phyloP scores from a whole-genome alignment of 257 asterid species.

The Haberlea rhodopensis region DNA sequence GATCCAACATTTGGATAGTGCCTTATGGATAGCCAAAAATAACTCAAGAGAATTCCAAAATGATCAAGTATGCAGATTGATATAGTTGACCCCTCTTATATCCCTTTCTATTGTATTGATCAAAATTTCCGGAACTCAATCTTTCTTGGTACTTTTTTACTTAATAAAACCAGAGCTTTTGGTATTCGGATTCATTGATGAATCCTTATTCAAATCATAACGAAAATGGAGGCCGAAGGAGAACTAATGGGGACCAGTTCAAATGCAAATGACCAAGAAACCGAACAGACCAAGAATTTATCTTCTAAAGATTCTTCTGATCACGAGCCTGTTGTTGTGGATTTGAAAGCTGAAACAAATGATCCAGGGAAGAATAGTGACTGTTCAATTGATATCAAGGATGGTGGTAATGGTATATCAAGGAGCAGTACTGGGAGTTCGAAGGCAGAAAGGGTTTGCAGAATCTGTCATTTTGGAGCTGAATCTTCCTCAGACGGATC shows the following conservation, averaged over 20 bases:
- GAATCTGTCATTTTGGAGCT: slow-evolving; percentile 54
- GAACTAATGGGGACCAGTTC: not conserved
- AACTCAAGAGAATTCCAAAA: too few relatives aligned
- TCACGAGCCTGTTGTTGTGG: not conserved
- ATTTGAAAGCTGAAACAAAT: not conserved
- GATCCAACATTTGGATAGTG: too few relatives aligned
- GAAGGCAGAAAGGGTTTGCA: slow-evolving; percentile 33
- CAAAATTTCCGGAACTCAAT: not conserved
- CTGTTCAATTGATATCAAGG: slow-evolving; percentile 21
- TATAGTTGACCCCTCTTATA: not conserved
- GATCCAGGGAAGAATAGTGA: not conserved
- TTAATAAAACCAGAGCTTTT: not conserved
- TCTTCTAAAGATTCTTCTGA: not conserved
- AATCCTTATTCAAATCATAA: too few relatives aligned
- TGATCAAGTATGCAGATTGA: not conserved
- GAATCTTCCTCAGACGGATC: slow-evolving; percentile 25
- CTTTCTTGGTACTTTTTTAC: not conserved
- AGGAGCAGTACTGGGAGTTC: slow-evolving; percentile 12
- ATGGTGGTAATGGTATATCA: not conserved
- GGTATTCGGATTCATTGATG: not conserved
- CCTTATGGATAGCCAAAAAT: too few relatives aligned
- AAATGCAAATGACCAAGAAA: not conserved
- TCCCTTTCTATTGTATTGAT: not conserved
- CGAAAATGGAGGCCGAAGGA: not conserved
- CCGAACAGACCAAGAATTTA: not conserved